Conservation (phyloP, 23 red algal species). For the Gracilariopsis chorda region DNA sequence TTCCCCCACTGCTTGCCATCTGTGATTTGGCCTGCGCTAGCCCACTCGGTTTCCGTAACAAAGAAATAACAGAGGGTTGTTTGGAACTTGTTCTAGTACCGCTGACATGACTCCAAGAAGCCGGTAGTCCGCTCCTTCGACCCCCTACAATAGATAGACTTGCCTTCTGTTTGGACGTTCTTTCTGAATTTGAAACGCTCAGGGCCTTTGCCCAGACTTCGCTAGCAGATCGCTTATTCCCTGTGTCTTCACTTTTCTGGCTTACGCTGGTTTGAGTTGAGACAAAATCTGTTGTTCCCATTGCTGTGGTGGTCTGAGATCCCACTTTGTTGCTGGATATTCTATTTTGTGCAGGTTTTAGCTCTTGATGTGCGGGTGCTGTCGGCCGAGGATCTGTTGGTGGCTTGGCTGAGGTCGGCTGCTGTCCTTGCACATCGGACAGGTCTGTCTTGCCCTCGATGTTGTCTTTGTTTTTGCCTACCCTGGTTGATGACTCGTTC, state of each 20-base stretch:
- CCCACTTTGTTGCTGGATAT: neutral
- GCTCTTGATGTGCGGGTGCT: neutral
- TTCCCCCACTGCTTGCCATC: neutral
- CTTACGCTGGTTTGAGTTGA: neutral
- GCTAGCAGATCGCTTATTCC: neutral
- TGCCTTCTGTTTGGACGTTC: neutral
- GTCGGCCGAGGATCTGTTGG: too few species aligned
- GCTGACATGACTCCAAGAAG: slow-evolving; percentile 4
- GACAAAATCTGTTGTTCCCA: neutral
- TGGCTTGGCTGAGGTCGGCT: too few species aligned
- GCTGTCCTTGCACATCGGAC: neutral
- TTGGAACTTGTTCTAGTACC: neutral
- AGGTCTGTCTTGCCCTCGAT: neutral
- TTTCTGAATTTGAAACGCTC: neutral
- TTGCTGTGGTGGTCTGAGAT: neutral
- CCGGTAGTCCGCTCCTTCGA: neutral
- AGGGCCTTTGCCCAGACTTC: neutral
- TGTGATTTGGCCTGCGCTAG: neutral
- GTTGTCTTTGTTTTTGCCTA: neutral
- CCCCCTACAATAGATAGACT: neutral
- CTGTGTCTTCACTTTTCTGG: neutral
- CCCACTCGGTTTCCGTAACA: neutral
- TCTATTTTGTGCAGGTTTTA: neutral
- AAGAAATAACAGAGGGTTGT: neutral
- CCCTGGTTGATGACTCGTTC: neutral